Conservation (phyloP, 225 moss, liverwort and hornwort genomes). For the Bryum argenteum region DNA sequence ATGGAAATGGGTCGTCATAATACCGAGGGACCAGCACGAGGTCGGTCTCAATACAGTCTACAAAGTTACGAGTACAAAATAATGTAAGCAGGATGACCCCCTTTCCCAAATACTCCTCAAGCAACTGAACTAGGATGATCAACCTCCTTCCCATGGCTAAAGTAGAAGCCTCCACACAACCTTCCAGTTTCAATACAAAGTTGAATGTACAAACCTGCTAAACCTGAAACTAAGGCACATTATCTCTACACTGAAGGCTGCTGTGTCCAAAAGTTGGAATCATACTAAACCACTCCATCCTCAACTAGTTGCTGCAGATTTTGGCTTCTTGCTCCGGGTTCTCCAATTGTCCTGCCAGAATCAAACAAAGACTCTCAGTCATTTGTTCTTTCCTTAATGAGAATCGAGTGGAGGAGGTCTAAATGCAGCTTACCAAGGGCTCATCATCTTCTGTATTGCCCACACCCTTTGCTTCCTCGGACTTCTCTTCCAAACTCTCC, state of each 20-base stretch:
- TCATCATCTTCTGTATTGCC: slow-evolving; percentile 48
- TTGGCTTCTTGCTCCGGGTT: slow-evolving; percentile 43
- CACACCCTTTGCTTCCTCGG: slow-evolving; percentile 33
- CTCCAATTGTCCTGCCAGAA: slow-evolving; percentile 60
- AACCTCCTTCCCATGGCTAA: slow-evolving; percentile 28
- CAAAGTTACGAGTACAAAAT: slow-evolving; percentile 56
- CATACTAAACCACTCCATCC: slow-evolving; percentile 12
- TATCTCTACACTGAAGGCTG: slow-evolving; percentile 43
- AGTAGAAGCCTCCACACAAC: slow-evolving; percentile 28
- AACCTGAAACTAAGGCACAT: slow-evolving; percentile 37
- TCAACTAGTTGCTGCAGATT: slow-evolving; percentile 39
- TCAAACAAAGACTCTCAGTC: neutral
- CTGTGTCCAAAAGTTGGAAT: slow-evolving; percentile 13
- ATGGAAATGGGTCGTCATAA: slow-evolving; percentile 23
- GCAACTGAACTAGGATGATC: neutral
- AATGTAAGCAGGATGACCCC: slow-evolving; percentile 32
- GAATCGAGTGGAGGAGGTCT: too few species aligned
- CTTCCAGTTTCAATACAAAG: slow-evolving; percentile 54
- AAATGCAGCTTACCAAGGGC: slow-evolving; percentile 45
- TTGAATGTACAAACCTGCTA: slow-evolving; percentile 61
- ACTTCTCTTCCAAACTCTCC: slow-evolving; percentile 35
- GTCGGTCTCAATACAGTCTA: slow-evolving; percentile 40
- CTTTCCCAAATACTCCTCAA: slow-evolving; percentile 25
- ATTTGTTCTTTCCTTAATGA: neutral
- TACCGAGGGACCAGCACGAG: slow-evolving; percentile 29